These are phyloP conservation scores for Pythium coloratum DNA, from an alignment of 352 stramenopile genomes.

Conservation along the genomic window DNA sequence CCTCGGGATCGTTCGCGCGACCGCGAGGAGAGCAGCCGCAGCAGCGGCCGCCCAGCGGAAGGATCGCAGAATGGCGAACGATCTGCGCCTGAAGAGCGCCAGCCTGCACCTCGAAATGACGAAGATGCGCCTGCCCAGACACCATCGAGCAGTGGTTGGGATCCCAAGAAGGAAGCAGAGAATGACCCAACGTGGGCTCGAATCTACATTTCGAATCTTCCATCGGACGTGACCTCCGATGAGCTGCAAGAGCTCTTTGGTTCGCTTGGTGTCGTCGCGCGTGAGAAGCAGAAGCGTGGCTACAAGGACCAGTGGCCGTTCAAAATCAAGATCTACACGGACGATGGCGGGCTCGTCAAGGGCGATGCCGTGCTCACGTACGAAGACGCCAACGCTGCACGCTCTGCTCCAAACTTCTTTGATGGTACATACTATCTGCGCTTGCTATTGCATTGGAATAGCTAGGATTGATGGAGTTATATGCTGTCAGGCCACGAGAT, in stretches of 20 bases:
- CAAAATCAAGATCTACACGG: conserved; percentile 90
- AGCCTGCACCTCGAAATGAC: conserved; percentile 6
- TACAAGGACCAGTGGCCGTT: conserved; percentile 90
- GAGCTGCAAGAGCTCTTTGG: conserved; percentile 88
- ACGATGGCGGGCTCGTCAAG: conserved; percentile 68
- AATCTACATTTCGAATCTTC: conserved; percentile 88
- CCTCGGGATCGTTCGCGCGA: conserved; percentile 39
- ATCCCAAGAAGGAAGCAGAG: conserved; percentile 72
- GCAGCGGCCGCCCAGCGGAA: neutral
- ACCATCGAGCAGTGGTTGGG: conserved; percentile 52
- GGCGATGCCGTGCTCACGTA: conserved; percentile 85
- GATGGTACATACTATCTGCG: conserved; percentile 40
- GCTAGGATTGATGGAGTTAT: neutral
- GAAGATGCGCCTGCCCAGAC: conserved; percentile 10
- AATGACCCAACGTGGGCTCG: conserved; percentile 80
- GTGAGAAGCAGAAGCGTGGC: conserved; percentile 86
- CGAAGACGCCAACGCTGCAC: conserved; percentile 82
- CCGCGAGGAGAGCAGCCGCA: conserved; percentile 13
- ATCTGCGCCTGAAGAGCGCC: conserved; percentile 13
- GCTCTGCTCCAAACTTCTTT: conserved; percentile 82
- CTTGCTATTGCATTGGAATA: neutral
- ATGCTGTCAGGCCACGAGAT: conserved; percentile 54
- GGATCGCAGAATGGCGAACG: conserved; percentile 27
- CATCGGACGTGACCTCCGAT: conserved; percentile 67
- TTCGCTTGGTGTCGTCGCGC: conserved; percentile 74